These are phyloP conservation scores for Cordyceps cicadae DNA, from an alignment of 2,329 filamentous ascomycete genomes.

Conservation along the genomic window DNA sequence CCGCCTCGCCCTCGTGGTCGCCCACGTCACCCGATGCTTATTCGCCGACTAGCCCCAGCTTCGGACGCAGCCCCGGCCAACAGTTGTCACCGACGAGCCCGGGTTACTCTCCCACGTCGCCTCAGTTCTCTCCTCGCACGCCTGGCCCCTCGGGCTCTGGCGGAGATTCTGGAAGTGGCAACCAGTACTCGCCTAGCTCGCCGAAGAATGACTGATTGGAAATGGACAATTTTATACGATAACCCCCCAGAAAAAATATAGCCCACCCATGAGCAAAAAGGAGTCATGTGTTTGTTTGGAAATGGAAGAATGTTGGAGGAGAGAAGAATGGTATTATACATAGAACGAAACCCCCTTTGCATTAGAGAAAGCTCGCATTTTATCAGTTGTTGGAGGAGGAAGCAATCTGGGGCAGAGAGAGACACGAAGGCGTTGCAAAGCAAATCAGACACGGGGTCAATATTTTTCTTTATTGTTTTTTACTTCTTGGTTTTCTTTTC, in stretches of 20 bases:
- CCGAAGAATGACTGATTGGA: conserved; percentile 26
- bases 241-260: neutral
- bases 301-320: neutral
- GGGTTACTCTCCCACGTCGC: conserved; percentile 59
- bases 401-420: neutral
- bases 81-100: conserved; percentile 59
- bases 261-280: neutral
- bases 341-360: conserved; percentile 9
- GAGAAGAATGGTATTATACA: conserved; percentile 4
- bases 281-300: conserved; percentile 4
- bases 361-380: conserved; percentile 6
- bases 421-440: conserved; percentile 6
- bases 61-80: conserved; percentile 46
- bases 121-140: conserved; percentile 37
- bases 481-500: conserved; percentile 3
- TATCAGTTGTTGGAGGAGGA: neutral
- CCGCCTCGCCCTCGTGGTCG: conserved; percentile 69
- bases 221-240: neutral
- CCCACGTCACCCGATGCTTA: conserved; percentile 61
- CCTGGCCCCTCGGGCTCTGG: conserved; percentile 25
- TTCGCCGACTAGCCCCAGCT: conserved; percentile 55
- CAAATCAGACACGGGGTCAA: conserved; percentile 3
- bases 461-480: neutral
- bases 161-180: conserved; percentile 20
- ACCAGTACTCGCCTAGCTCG: conserved; percentile 35